Evolutionary conservation across 148 eudicot species (phyloP), one percentile per base, ranked within the genome.

Genomic region (Beta vulgaris): DNA sequence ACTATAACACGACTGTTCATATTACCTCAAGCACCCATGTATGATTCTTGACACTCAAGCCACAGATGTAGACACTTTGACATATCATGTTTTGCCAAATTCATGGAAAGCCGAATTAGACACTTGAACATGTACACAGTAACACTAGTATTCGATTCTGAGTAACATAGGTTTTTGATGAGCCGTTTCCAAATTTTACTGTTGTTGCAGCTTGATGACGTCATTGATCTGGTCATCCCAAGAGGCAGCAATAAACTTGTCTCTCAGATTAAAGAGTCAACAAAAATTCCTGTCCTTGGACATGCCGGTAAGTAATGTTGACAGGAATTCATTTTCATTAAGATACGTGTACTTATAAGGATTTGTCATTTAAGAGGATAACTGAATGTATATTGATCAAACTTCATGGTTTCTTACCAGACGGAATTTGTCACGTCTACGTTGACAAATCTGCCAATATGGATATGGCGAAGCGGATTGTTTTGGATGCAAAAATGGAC

Each of bases 221-320:
- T 92, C 68, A 95, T 95, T 75, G 98, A 95, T 80, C 98, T 95
- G 76, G 99, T 95, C 75, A 95, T 95, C 70, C 99, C 99, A 60
- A 92, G 99, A 86, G 99, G 99, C 68, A 95, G 99, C 93, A 95
- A 95, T 81, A 87, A 86, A 79, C 99, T 95, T 64, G 99, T 95
- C 61, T 86, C 97, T 77, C 94, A 95, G 82, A 95, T 95, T 63
- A 95, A 95, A 84, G 86, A 85, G 69, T 91, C 99, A 23, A 95
- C 99, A 55, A 95, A 89, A 84, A 95, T 95, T 73, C 99, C 99
- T 42, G 99, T 95, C 76, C 85, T 95, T 49, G 99, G 99, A 37
- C 99, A 95, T 82, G 89, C 99, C 61, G 99, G 99, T 92, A 77
- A 72, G 79, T 13, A 59, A 36, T 59, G 13, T 76, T 26, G 31